A percentile compares a stretch with the other conserved stretches of the same genome.
Evolutionary conservation across 75 land plant genomes (phyloP).

Genomic region (Pinus taeda): DNA sequence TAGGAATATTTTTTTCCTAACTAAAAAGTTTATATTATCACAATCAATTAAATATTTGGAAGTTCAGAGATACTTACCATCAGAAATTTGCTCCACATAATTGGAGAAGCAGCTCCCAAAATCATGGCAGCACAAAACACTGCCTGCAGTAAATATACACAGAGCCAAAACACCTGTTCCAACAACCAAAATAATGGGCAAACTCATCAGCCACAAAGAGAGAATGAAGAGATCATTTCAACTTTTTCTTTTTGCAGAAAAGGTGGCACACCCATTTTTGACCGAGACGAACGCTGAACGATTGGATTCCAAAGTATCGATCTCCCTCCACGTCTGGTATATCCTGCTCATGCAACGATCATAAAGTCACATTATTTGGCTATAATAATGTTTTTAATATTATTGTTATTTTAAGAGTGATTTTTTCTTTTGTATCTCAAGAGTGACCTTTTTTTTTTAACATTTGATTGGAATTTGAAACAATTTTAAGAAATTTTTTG

Average conservation of each 20-base stretch:
- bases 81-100: slow-evolving; percentile 66
- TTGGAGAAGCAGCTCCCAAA: slow-evolving; percentile 54
- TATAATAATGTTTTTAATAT: too few relatives aligned
- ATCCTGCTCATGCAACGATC: slow-evolving; percentile 44
- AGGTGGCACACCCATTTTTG: slow-evolving; percentile 50
- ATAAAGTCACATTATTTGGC: too few relatives aligned
- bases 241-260: neutral
- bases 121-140: slow-evolving; percentile 72
- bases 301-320: slow-evolving; percentile 76
- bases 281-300: slow-evolving; percentile 88
- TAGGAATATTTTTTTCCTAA: too few relatives aligned
- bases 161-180: slow-evolving; percentile 92
- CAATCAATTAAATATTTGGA: too few relatives aligned
- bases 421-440: too few relatives aligned
- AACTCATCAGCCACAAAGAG: neutral
- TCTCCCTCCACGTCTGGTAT: slow-evolving; percentile 98
- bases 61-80: slow-evolving; percentile 29
- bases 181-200: neutral
- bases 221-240: neutral
- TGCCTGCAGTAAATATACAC: slow-evolving; percentile 76
- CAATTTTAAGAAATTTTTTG: too few relatives aligned
- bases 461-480: too few relatives aligned
- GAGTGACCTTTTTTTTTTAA: too few relatives aligned
- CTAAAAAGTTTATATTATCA: too few relatives aligned
- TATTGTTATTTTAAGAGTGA: too few relatives aligned